Evolutionary conservation across 257 asterid genomes (phyloP), one percentile per base, ranked within the genome.

Genomic region (Ilex aquifolium): DNA sequence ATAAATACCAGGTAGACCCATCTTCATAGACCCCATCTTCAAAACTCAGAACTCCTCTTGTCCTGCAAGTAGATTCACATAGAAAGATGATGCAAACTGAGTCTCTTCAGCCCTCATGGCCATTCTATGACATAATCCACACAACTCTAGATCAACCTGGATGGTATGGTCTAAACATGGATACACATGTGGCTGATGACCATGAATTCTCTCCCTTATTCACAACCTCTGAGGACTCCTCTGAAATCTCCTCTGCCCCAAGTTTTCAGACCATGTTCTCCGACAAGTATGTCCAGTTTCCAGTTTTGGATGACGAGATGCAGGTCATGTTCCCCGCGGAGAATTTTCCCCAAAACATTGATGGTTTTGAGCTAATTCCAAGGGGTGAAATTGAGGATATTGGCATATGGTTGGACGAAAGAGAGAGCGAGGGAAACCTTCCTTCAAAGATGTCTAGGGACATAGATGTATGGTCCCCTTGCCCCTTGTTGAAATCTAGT

Each of bases 11-110:
- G 42, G 5, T 36, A 36, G 42, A 36, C 42, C 13, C 27, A 21
- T 21, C 27, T 21, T 21, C 27, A 21, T 21, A 21, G 27, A 21
- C 27, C 13, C 13, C 68, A 56, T 44, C 40, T 44, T 16, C 46
- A 54, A 60, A 48, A 65, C 6, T 59, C 74, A 30, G 56, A 36
- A 36, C 42, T 54, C 64, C 53, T 72, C 32, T 70, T 50, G 14
- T 4, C 49, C 65, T 50, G 50, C 63, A 46, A 56, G 17, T 61
- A 60, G 27, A 21, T 21, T 16, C 40, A 46, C 21, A 64, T 32
- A 57, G 62, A 60, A 82, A 74, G 42, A 36, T 36, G 83, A 83
- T 79, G 83, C 88, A 77, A 66, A 59, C 84, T 40, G 74, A 75
- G 69, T 53, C 61, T 56, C 59, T 79, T 46, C 73, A 65, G 17